Evolutionary conservation across 768 basidiomycete species (phyloP).

Genomic region (Podaxis sp.): DNA sequence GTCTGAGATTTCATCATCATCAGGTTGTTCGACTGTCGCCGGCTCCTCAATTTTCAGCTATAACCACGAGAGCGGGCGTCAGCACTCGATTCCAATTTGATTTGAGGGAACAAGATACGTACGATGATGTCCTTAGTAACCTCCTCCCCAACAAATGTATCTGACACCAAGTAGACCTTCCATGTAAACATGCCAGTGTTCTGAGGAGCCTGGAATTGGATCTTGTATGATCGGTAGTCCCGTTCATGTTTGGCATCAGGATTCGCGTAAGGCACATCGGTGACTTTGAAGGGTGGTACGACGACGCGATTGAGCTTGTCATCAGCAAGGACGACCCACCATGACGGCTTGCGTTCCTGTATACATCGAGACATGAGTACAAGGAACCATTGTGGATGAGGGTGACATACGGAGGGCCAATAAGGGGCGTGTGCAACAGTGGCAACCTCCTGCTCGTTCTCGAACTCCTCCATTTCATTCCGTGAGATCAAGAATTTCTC

Average conservation of each 20-base stretch:
- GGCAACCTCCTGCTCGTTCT: conserved; percentile 29
- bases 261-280: conserved; percentile 68
- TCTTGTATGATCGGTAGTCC: conserved; percentile 79
- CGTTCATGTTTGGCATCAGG: conserved; percentile 33
- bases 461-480: conserved; percentile 58
- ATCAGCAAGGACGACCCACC: conserved; percentile 91
- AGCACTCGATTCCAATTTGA: background rate
- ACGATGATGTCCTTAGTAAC: conserved; percentile 67
- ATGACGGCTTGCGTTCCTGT: conserved; percentile 83
- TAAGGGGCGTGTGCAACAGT: conserved; percentile 84
- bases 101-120: conserved; percentile 23
- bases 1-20: conserved; percentile 94
- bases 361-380: conserved; percentile 3
- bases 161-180: conserved; percentile 82
- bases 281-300: conserved; percentile 80
- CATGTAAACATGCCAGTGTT: conserved; percentile 82
- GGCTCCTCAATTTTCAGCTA: conserved; percentile 85
- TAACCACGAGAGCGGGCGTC: background rate
- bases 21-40: conserved; percentile 52
- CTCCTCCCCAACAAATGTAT: conserved; percentile 87
- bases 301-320: conserved; percentile 81
- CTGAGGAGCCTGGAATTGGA: conserved; percentile 94
- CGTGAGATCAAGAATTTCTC: conserved; percentile 64
- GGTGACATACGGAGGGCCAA: conserved; percentile 76
- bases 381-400: background rate